Conservation (phyloP, 176 grass and related monocot genomes). For the Musa acuminata region DNA sequence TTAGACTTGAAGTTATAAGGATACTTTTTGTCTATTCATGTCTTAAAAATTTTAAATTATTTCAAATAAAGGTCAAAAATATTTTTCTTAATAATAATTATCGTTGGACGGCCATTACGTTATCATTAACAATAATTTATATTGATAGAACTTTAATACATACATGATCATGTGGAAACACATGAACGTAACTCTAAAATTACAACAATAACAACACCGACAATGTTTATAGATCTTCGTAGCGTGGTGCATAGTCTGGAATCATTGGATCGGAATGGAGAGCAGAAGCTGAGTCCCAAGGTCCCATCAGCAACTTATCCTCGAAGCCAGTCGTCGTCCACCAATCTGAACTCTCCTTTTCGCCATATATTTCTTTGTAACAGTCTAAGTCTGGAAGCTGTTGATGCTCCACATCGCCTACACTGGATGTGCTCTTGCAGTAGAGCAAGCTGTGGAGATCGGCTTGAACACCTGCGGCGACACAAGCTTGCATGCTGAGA, state of each 20-base stretch:
- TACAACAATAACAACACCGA: too few species aligned
- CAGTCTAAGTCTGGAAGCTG: not conserved
- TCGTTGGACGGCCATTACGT: too few species aligned
- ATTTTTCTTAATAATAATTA: too few species aligned
- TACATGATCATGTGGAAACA: too few species aligned
- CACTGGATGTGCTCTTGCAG: not conserved
- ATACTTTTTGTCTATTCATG: too few species aligned
- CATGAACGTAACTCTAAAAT: too few species aligned
- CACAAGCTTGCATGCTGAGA: conserved; percentile 28
- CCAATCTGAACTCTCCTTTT: not conserved
- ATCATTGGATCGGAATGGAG: not conserved
- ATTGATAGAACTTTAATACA: too few species aligned
- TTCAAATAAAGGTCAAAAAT: too few species aligned
- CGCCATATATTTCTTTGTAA: not conserved
- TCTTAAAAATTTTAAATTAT: too few species aligned
- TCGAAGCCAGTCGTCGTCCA: not conserved
- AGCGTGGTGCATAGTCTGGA: not conserved
- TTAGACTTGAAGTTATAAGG: too few species aligned
- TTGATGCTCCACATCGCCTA: not conserved
- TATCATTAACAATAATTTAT: too few species aligned
- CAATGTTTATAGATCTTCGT: not conserved
- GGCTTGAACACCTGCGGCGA: conserved; percentile 32
- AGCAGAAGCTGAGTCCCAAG: not conserved
- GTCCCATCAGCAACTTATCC: not conserved
- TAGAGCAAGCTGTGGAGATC: conserved; percentile 66